Evolutionary conservation across 2,329 filamentous ascomycete species (phyloP), one percentile per base, ranked within the genome.

Genomic region (Claviceps pazoutovae): DNA sequence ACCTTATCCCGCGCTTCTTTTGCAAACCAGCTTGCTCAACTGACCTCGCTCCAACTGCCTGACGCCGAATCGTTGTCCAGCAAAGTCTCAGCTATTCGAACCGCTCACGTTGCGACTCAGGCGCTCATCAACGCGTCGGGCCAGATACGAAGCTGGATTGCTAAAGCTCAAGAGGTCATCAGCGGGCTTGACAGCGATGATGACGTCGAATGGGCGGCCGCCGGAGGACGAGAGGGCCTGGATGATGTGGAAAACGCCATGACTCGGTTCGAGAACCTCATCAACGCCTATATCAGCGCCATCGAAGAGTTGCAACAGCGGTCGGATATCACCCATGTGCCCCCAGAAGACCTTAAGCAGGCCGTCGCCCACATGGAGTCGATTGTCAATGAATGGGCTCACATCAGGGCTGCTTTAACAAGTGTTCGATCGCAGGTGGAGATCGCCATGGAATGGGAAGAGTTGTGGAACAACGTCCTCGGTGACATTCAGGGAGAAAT

Each of bases 401-500:
- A 83, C 57, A 91, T 96, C 60, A 86, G 88, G 60, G 74, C 73
- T 43, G 84, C 85, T 1, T 71, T 98, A 49, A 85, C 84, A 56
- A 83, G 71, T 26, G 85, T 95, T 52, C 95, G 95, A 64, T 79
- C 79, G 47, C 91, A 97, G 63, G 91, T 98, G 17, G 93, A 97
- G 67, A 82, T 95, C 53, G 93, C 93, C 46, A 95, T 97, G 89
- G 93, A 98, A 64, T 98, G 91, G 91, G 90, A 96, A 66, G 90
- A 97, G 68, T 74, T 98, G 38, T 97, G 93, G 91, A 88, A 88
- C 60, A 88, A 79, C 56, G 91, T 97, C 3, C 74, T 98, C 2
- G 91, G 90, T 45, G 91, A 97, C 64, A 95, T 97, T 55, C 87
- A 90, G 50, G 82, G 84, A 56, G 93, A 98, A 68, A 83, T 81